Base-by-base conservation (phyloP, 1,284 basidiomycete genomes). In the Apiotrichum mycotoxinovorans region DNA sequence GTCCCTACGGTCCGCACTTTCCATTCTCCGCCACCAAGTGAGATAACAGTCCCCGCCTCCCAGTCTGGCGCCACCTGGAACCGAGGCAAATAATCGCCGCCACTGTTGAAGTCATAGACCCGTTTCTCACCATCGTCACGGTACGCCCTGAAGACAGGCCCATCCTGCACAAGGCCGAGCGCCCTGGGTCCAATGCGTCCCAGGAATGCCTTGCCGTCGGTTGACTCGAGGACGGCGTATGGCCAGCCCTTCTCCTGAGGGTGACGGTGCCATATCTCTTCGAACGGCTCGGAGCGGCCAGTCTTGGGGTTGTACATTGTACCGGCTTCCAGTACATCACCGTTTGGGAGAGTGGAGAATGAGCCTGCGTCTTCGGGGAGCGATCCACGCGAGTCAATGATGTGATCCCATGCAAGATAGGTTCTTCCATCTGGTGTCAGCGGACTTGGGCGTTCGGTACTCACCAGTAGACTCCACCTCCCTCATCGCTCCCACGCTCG, bases 261-360 rank as follows among this genome's bases (percentile, higher is more conserved):
- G 10, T 65, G 50, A 15, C 67, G 56, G 12, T 67, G 60, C 72
- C 72, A 74, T 1, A 63, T 58, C 46, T 74, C 72, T 30, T 65
- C 61, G 46, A 70, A 74, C 4, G 52, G 25, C 51, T 72, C 65
- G 26, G 63, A 52, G 4, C 33, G 18, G 9, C 51, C 61, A 0
- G 64, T 63, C 7, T 54, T 49, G 11, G 70, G 68, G 37, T 74
- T 72, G 55, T 56, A 63, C 72, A 74, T 74, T 0, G 35, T 61
- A 2, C 72, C 72, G 0, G 43, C 45, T 51, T 74, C 72, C 12
- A 56, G 51, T 4, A 71, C 71, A 41, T 69, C 65, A 11, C 68
- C 69, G 34, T 64, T 63, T 25, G 63, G 58, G 1, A 70, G 63
- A 15, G 60, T 56, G 4, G 41, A 27, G 56, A 72, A 74, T 0